These are phyloP conservation scores for Wickerhamomyces kurtzmanii DNA, from an alignment of 805 yeast species.

Conservation along the genomic window DNA sequence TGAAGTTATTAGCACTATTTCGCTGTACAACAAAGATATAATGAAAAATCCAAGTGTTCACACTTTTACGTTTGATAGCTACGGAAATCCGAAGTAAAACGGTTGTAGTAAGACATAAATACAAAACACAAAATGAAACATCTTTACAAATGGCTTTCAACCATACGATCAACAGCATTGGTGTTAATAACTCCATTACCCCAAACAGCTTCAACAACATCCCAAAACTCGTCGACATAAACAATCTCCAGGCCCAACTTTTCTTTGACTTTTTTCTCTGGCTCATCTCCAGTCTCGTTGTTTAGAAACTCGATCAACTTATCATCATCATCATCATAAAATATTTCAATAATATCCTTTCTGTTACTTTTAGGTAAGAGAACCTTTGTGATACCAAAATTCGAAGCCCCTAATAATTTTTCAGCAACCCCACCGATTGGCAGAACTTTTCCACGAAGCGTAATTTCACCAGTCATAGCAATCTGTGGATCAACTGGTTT, in stretches of 20 bases:
- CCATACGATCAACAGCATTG: too few species aligned
- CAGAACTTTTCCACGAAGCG: slow-evolving; percentile 65
- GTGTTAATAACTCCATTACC: slow-evolving; percentile 27
- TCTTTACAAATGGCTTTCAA: too few species aligned
- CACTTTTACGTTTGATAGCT: too few species aligned
- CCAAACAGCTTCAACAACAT: slow-evolving; percentile 71
- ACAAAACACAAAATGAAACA: too few species aligned
- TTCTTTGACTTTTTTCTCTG: slow-evolving; percentile 37
- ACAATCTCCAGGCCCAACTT: slow-evolving; percentile 50
- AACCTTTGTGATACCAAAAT: slow-evolving; percentile 53
- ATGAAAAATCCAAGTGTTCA: too few species aligned
- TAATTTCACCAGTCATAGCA: slow-evolving; percentile 87
- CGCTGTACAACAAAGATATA: too few species aligned
- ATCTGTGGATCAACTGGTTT: slow-evolving; percentile 37
- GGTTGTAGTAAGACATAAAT: too few species aligned
- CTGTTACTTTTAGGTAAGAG: slow-evolving; percentile 65
- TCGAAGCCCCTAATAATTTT: slow-evolving; percentile 70
- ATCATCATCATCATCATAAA: slow-evolving; percentile 13
- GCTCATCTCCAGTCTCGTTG: slow-evolving; percentile 21
- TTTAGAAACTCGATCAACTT: slow-evolving; percentile 12
- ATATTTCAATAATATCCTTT: slow-evolving; percentile 37
- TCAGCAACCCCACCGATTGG: slow-evolving; percentile 82
- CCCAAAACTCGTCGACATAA: slow-evolving; percentile 73
- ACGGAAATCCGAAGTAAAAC: too few species aligned
- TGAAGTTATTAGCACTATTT: too few species aligned